Base-by-base conservation (phyloP, 345 rosid species). In the Aquilaria yunnanensis region DNA sequence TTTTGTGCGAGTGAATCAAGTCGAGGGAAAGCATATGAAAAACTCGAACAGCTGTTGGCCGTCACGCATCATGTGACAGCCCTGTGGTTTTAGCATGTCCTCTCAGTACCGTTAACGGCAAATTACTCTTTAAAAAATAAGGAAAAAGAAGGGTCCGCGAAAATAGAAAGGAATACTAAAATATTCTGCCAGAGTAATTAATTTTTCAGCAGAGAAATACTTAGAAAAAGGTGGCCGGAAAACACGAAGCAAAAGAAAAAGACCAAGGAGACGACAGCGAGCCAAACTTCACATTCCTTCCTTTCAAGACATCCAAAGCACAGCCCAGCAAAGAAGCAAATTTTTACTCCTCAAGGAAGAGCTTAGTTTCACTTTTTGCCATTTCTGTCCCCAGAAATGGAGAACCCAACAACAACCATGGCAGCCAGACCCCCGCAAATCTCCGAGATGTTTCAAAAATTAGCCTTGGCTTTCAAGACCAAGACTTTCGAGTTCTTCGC, bases 401-500 rank as follows among this genome's bases (percentile, higher is more conserved):
- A 81, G 16, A 62, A 65, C 66, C 59, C 71, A 9, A 31, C 83
- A 50, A 53, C 70, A 47, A 45, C 77, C 34, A 46, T 75, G 3
- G 45, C 78, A 2, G 62, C 76, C 14, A 87, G 82, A 60, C 82
- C 78, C 13, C 96, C 96, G 1, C 97, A 84, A 65, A 80, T 94
- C 70, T 94, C 97, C 0, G 77, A 81, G 46, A 94, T 90, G 99
- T 88, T 94, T 67, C 90, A 83, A 81, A 94, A 94, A 71, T 83
- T 94, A 74, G 99, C 99, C 23, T 67, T 88, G 61, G 97, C 99
- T 37, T 82, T 94, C 77, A 88, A 90, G 81, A 65, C 92, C 77
- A 90, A 88, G 65, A 94, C 99, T 5, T 83, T 74, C 82, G 99
- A 94, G 61, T 80, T 94, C 82, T 90, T 94, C 72, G 81, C 82